These are phyloP conservation scores for Fusarium falciforme DNA, from an alignment of 2,329 filamentous ascomycete species.

Conservation along the genomic window DNA sequence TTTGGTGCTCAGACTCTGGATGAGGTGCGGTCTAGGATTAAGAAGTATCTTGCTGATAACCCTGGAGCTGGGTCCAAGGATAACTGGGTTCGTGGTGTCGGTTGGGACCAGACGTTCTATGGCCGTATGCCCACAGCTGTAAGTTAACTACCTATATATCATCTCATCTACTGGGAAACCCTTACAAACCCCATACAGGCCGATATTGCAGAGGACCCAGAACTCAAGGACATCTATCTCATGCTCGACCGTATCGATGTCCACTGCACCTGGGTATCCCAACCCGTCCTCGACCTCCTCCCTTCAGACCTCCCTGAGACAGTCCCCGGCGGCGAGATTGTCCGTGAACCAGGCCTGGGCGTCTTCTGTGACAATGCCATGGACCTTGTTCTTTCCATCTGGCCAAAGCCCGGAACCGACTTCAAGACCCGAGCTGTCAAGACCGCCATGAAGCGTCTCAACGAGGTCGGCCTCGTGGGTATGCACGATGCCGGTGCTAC, in stretches of 20 bases:
- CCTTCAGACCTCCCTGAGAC: conserved; percentile 62
- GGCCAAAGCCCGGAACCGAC: conserved; percentile 66
- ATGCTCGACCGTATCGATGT: conserved; percentile 78
- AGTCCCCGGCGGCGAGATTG: conserved; percentile 72
- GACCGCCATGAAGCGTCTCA: conserved; percentile 71
- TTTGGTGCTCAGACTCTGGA: conserved; percentile 68
- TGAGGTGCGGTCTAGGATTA: conserved; percentile 65
- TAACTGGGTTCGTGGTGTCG: conserved; percentile 74
- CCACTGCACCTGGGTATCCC: conserved; percentile 77
- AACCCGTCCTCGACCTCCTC: conserved; percentile 70
- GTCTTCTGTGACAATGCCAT: conserved; percentile 82
- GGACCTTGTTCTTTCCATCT: conserved; percentile 67
- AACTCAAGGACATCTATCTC: conserved; percentile 68
- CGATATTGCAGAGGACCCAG: conserved; percentile 65
- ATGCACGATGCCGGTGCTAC: conserved; percentile 75
- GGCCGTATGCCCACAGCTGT: conserved; percentile 74
- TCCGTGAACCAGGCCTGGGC: conserved; percentile 70
- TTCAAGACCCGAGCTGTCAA: conserved; percentile 66
- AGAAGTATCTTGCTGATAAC: conserved; percentile 61
- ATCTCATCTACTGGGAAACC: background rate
- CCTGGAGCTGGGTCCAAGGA: conserved; percentile 62
- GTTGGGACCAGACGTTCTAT: conserved; percentile 77
- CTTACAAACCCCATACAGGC: conserved; percentile 49
- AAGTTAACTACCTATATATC: conserved; percentile 38
- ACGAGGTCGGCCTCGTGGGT: conserved; percentile 74